Evolutionary conservation across 192 early-diverging fungal species (phyloP), one percentile per base, ranked within the genome.

Genomic region (Gryganskiella cystojenkinii): DNA sequence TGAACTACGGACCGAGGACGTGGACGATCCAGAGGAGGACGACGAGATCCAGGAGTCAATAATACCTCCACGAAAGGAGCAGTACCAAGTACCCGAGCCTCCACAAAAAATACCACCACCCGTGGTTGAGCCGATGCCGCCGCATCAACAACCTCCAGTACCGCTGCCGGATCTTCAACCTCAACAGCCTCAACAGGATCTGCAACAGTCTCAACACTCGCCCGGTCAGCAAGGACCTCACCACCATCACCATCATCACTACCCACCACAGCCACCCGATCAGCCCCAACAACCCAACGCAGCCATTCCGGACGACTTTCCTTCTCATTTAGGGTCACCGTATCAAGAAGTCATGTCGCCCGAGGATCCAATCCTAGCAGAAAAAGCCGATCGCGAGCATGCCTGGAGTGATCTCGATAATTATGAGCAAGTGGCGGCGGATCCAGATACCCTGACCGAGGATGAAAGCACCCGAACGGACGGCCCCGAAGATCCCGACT

Each of bases 191-290:
- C 63, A 65, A 52, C 27, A 40, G 27, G 5, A 71, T 47, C 42
- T 17, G 19, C 55, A 73, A 44, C 3, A 62, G 11, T 49, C 37
- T 2, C 28, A 47, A 25, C 44, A 57, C 33, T 17, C 31, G 3
- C 51, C 60, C 4, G 27, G 61, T 17, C 59, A 59, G 1, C 49
- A 69, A 0, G n/a, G n/a, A n/a, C 56, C 60, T 19, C 40, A 62
- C 28, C 24, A 46, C 42, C 51, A 74, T 9, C 52, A 70, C 10
- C 68, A 56, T 28, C 45, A 62, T 27, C 51, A 46, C 28, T n/a
- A n/a, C 11, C 17, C 27, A 28, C 25, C 1, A 28, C 7, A 22
- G 30, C 25, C 49, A 54, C 3, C 34, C 34, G 24, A 60, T 28
- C 40, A 45, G 45, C 24, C n/a, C 37, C 3, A 19, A 4, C 6